These are phyloP conservation scores for Tylopilus sp. DNA, from an alignment of 1,284 basidiomycete genomes.

Conservation along the genomic window DNA sequence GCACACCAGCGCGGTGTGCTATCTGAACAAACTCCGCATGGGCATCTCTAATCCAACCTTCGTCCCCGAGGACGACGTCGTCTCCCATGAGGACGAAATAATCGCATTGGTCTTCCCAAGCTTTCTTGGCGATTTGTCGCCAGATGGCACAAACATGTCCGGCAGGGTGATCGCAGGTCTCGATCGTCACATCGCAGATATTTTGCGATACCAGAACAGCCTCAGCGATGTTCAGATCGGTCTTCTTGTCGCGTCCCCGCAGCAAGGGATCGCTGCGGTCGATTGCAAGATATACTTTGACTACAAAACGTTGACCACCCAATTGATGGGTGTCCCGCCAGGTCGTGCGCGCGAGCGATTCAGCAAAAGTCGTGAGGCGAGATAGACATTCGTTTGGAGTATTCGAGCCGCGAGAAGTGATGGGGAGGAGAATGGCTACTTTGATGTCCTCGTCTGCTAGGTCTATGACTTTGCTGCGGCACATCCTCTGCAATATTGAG, in stretches of 20 bases:
- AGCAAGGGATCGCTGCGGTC: conserved; percentile 49
- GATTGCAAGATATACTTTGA: conserved; percentile 51
- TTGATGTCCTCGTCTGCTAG: conserved; percentile 36
- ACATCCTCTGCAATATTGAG: conserved; percentile 23
- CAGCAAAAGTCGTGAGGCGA: conserved; percentile 42
- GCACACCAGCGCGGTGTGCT: conserved; percentile 30
- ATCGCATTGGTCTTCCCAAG: conserved; percentile 47
- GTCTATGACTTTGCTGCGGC: conserved; percentile 38
- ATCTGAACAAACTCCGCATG: conserved; percentile 40
- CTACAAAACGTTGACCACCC: conserved; percentile 33
- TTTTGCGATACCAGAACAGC: conserved; percentile 36
- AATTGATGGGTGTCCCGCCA: conserved; percentile 39
- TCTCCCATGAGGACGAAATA: conserved; percentile 57
- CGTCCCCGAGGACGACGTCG: conserved; percentile 47
- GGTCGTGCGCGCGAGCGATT: conserved; percentile 45
- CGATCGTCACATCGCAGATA: conserved; percentile 36
- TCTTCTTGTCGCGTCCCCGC: conserved; percentile 13
- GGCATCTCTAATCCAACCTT: conserved; percentile 49
- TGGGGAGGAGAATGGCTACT: conserved; percentile 54
- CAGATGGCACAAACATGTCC: conserved; percentile 55
- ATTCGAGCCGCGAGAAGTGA: conserved; percentile 47
- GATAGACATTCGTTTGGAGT: conserved; percentile 38
- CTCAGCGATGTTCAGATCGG: conserved; percentile 35
- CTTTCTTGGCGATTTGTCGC: conserved; percentile 46
- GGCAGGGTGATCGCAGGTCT: conserved; percentile 38